These are phyloP conservation scores for Ilex aquifolium DNA, from an alignment of 257 asterid species.

Conservation along the genomic window DNA sequence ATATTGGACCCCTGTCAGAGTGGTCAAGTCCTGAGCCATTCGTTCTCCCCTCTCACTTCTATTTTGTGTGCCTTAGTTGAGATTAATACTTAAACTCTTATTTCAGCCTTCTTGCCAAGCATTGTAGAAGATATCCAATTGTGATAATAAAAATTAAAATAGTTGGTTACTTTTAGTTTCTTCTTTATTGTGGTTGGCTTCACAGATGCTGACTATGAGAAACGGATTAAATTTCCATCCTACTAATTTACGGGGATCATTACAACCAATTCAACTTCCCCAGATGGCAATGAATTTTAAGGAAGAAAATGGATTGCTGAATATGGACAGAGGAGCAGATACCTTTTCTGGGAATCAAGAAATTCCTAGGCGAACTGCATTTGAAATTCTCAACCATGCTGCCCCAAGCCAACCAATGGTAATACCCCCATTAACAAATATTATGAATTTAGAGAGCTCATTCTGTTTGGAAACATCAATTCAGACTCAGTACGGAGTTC, in stretches of 20 bases:
- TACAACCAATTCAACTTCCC: conserved; percentile 51
- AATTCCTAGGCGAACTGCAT: conserved; percentile 34
- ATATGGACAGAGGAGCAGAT: conserved; percentile 39
- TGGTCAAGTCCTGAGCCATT: too few relatives aligned
- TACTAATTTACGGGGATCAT: conserved; percentile 48
- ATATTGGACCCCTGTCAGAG: too few relatives aligned
- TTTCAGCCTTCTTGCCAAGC: too few relatives aligned
- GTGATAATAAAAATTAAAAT: too few relatives aligned
- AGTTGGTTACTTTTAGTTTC: too few relatives aligned
- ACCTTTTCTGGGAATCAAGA: conserved; percentile 36
- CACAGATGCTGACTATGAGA: conserved; percentile 89
- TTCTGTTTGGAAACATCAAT: conserved; percentile 37
- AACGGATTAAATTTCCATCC: conserved; percentile 78
- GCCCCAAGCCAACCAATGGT: conserved; percentile 39
- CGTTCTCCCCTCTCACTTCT: too few relatives aligned
- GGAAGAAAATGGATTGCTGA: conserved; percentile 38
- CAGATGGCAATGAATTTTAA: conserved; percentile 42
- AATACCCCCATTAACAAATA: conserved; percentile 30
- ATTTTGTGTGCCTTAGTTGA: too few relatives aligned
- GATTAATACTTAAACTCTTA: too few relatives aligned
- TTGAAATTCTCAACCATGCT: conserved; percentile 31
- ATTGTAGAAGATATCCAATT: too few relatives aligned
- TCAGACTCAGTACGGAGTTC: conserved; percentile 56
- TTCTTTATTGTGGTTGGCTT: background rate
- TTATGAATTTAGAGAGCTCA: conserved; percentile 27